Percentiles rank a stretch among this genome's conserved stretches.
Evolutionary conservation across 495 filamentous ascomycete genomes (phyloP).

Genomic region (Sabuloglossum arenarium): DNA sequence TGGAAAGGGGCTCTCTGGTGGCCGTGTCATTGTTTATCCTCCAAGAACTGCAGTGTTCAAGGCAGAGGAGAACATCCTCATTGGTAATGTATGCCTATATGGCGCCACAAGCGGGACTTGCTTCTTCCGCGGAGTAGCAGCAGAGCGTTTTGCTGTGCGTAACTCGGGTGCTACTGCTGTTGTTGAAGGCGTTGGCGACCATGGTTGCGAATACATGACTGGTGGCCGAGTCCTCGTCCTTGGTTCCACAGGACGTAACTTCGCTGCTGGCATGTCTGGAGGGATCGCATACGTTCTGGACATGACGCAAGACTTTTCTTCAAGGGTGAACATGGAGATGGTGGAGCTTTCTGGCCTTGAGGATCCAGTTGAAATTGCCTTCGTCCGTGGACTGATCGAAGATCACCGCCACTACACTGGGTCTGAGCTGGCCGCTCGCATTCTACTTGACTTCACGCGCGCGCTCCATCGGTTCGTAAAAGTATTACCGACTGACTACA

Average conservation of each 20-base stretch:
- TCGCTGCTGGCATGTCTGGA: constrained; percentile 97
- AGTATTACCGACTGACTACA: constrained; percentile 91
- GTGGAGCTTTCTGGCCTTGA: constrained; percentile 79
- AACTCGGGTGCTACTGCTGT: constrained; percentile 95
- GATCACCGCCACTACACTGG: constrained; percentile 99
- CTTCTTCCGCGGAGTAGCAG: constrained; percentile 96
- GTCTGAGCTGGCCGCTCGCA: constrained; percentile 86
- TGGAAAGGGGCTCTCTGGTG: constrained; percentile 91
- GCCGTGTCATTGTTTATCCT: constrained; percentile 89
- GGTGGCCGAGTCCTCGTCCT: constrained; percentile 83
- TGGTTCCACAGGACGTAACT: constrained; percentile 93
- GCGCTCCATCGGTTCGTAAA: constrained; percentile 87
- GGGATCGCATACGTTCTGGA: constrained; percentile 97
- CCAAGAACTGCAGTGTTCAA: constrained; percentile 87
- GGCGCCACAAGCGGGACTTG: constrained; percentile 83
- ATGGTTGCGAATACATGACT: constrained; percentile 99
- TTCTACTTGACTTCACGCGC: constrained; percentile 90
- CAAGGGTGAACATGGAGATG: constrained; percentile 98
- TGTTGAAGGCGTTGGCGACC: constrained; percentile 93
- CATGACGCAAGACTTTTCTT: constrained; percentile 74
- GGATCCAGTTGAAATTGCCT: constrained; percentile 84
- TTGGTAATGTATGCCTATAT: constrained; percentile 95
- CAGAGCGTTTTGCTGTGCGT: constrained; percentile 93
- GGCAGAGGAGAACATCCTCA: constrained; percentile 92
- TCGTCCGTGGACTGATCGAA: constrained; percentile 81